Percentiles rank a stretch among this genome's conserved stretches.
Evolutionary conservation across 2,329 filamentous ascomycete species (phyloP).

Genomic region (Aspergillaceae sp.): DNA sequence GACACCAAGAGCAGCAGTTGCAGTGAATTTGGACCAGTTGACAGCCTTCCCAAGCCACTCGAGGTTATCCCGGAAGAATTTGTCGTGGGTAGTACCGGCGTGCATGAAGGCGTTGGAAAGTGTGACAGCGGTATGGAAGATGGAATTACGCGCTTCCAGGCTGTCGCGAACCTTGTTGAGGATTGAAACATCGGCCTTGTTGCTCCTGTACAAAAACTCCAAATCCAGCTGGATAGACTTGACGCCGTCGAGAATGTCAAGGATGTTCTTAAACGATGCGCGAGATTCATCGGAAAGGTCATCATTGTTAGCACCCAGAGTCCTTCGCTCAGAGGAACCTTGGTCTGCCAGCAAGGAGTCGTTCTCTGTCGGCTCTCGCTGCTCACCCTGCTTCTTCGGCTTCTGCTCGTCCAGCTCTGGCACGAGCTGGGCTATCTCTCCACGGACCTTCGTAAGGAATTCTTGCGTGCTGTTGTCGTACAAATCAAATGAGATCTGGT

Average conservation of each 20-base stretch:
- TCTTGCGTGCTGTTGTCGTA: slow-evolving; percentile 99
- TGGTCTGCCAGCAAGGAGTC: slow-evolving; percentile 50
- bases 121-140: slow-evolving; percentile 95
- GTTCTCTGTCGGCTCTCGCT: slow-evolving; percentile 47
- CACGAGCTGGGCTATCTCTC: slow-evolving; percentile 57
- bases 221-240: slow-evolving; percentile 92
- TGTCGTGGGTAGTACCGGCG: slow-evolving; percentile 93
- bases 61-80: slow-evolving; percentile 95
- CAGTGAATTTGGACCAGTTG: slow-evolving; percentile 99
- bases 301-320: slow-evolving; percentile 32
- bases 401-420: slow-evolving; percentile 32
- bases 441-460: slow-evolving; percentile 82
- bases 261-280: slow-evolving; percentile 49
- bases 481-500: slow-evolving; percentile 95
- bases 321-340: slow-evolving; percentile 29
- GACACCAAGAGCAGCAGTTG: slow-evolving; percentile 88
- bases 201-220: slow-evolving; percentile 93
- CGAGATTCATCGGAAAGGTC: slow-evolving; percentile 42
- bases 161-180: slow-evolving; percentile 95
- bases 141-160: slow-evolving; percentile 89
- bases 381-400: slow-evolving; percentile 43
- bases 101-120: slow-evolving; percentile 99
- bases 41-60: slow-evolving; percentile 98
- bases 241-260: slow-evolving; percentile 67
- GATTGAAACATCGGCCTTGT: slow-evolving; percentile 83